A percentile compares a stretch with the other conserved stretches of the same genome.
phyloP scores from a whole-genome alignment of 2,329 filamentous ascomycete genomes.

The Fusarium fujikuroi region DNA sequence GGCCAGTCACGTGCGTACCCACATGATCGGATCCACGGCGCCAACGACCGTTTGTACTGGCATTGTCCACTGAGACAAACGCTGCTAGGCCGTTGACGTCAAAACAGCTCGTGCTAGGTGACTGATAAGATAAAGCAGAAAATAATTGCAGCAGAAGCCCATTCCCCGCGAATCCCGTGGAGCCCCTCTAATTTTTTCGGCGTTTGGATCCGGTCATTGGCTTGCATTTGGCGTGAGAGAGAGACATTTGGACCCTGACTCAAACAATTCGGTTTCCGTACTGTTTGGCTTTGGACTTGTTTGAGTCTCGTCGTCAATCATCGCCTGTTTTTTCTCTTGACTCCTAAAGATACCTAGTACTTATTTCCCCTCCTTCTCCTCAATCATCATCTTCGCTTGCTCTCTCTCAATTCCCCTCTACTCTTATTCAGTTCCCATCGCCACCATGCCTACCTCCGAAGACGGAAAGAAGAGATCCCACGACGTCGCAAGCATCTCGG shows the following conservation, averaged over 20 bases:
- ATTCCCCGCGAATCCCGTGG: conserved; percentile 28
- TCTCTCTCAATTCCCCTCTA: neutral
- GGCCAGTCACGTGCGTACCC: neutral
- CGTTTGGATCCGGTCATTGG: conserved; percentile 39
- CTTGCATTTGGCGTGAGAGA: neutral
- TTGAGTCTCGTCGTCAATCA: neutral
- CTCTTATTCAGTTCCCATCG: neutral
- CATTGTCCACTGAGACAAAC: conserved; percentile 2
- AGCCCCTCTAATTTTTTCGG: conserved; percentile 40
- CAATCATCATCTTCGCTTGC: neutral
- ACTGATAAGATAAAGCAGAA: conserved; percentile 34
- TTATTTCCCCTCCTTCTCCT: neutral
- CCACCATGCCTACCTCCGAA: conserved; percentile 46
- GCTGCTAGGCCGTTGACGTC: conserved; percentile 28
- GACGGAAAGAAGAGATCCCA: conserved; percentile 46
- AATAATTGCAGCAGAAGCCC: neutral
- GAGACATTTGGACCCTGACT: conserved; percentile 34
- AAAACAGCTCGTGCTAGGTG: conserved; percentile 3
- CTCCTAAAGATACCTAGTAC: neutral
- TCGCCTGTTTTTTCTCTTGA: conserved; percentile 1
- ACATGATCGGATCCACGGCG: conserved; percentile 30
- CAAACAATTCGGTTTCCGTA: conserved; percentile 10
- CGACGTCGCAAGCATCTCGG: conserved; percentile 43
- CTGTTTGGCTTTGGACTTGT: neutral
- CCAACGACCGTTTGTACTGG: neutral